Percentiles rank a stretch among this genome's conserved stretches.
phyloP scores from a whole-genome alignment of 768 basidiomycete genomes.

The Suillus ampliporus region DNA sequence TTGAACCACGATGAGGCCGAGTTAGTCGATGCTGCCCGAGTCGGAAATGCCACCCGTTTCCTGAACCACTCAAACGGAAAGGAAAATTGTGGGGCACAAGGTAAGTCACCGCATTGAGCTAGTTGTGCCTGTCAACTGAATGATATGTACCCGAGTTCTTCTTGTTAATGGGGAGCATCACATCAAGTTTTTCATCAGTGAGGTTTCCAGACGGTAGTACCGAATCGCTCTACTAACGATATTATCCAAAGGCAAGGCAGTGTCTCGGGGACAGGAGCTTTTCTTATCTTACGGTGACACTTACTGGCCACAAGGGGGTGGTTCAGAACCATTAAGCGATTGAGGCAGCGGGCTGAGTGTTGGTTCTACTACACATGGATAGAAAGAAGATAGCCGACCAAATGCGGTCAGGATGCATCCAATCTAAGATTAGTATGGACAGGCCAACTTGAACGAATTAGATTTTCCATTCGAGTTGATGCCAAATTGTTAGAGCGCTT shows the following conservation, averaged over 20 bases:
- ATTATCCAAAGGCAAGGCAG: conserved; percentile 18
- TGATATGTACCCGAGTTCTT: conserved; percentile 20
- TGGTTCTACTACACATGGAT: background rate
- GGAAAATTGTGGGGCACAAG: conserved; percentile 27
- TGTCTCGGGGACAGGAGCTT: conserved; percentile 41
- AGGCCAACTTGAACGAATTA: too few relatives aligned
- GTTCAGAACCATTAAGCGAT: background rate
- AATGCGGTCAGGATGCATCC: too few relatives aligned
- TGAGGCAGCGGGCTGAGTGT: background rate
- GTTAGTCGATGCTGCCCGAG: conserved; percentile 43
- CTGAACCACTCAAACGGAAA: conserved; percentile 41
- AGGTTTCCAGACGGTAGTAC: conserved; percentile 17
- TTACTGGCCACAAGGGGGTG: conserved; percentile 27
- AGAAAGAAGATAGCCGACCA: too few relatives aligned
- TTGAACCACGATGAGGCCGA: background rate
- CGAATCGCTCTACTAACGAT: background rate
- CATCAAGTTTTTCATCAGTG: conserved; percentile 44
- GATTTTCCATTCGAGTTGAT: too few relatives aligned
- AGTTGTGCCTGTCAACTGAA: background rate
- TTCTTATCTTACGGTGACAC: conserved; percentile 40
- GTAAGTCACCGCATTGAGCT: conserved; percentile 26
- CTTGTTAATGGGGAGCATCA: conserved; percentile 42
- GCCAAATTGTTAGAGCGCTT: too few relatives aligned
- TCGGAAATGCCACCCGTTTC: conserved; percentile 52
- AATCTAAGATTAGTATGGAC: too few relatives aligned